Evolutionary conservation across 2,329 filamentous ascomycete species (phyloP), one percentile per base, ranked within the genome.

Genomic region (Biscogniauxia mediterranea): DNA sequence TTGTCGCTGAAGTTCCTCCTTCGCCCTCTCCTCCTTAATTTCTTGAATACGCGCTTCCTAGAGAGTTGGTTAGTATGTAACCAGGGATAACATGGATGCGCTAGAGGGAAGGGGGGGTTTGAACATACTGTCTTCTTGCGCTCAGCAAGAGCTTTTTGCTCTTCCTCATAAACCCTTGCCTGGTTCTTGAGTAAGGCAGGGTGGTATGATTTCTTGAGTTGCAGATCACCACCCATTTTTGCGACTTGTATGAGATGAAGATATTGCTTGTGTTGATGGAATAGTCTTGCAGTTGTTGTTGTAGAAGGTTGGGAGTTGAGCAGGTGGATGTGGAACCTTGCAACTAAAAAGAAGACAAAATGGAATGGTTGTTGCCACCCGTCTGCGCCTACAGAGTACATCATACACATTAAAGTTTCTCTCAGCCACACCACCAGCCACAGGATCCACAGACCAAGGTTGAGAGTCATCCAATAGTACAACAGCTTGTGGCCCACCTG

Each of bases 161-260:
- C 67, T 4, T 96, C 91, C 64, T 94, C 88, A 87, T 91, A 97
- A 68, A 97, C 93, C 75, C 86, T 87, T 76, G 87, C 87, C 81
- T 96, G 95, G 77, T 99, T 99, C 80, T 89, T 91, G 79, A 93
- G 87, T 67, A 97, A 84, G 70, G 89, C 87, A 63, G 95, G 94
- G 79, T 99, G 94, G 88, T 94, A 99, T 82, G 91, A 91, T 79
- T 93, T 92, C 79, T 97, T 97, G 70, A 96, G 79, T 74, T 98
- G 97, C 73, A 99, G 86, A 83, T 98, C 93, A 74, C 93, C 93
- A 80, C 77, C 76, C 74, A 93, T 93, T 90, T 96, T 97, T 66
- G 78, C 52, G 59, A 57, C 42, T 55, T 46, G 38, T 17, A 46
- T 46, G 38, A 46, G 38, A n/a, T 46, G 6, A 11, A 46, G 11